Percentiles rank a stretch among this genome's conserved stretches.
Conservation (phyloP, 257 asterid species). For the Penstemon barbatus region DNA sequence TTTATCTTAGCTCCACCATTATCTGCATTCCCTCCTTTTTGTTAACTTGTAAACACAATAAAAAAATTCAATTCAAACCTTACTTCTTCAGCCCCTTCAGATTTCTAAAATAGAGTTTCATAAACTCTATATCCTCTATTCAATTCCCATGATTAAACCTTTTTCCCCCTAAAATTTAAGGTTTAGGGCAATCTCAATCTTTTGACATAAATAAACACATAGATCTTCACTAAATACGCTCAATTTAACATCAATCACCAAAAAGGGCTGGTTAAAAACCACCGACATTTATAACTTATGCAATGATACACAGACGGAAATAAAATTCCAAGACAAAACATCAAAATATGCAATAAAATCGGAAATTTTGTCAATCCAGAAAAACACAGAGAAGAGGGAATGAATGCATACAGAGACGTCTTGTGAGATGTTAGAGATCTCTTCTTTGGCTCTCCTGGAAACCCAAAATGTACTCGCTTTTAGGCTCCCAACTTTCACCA, state of each 20-base stretch:
- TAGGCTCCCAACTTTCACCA: constrained; percentile 78
- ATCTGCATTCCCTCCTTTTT: no score
- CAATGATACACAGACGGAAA: background rate
- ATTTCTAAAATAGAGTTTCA: no score
- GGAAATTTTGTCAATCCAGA: background rate
- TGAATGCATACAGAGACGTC: constrained; percentile 64
- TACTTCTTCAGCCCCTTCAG: no score
- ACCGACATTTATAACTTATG: constrained; percentile 22
- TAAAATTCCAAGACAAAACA: background rate
- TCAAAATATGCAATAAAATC: background rate
- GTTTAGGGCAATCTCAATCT: no score
- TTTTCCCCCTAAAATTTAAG: no score
- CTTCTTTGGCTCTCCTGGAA: constrained; percentile 91
- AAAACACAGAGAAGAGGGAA: background rate
- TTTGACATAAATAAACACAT: constrained; percentile 10
- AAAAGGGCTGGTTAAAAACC: constrained; percentile 12
- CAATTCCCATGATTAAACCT: no score
- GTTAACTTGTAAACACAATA: no score
- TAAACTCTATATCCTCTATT: no score
- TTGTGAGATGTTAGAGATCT: constrained; percentile 83
- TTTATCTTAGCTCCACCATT: no score
- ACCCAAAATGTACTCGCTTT: constrained; percentile 89
- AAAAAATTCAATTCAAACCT: no score
- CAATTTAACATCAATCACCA: constrained; percentile 19
- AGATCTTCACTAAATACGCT: constrained; percentile 30